Conservation (phyloP, 495 filamentous ascomycete species). For the Penicillium cosmopolitanum region DNA sequence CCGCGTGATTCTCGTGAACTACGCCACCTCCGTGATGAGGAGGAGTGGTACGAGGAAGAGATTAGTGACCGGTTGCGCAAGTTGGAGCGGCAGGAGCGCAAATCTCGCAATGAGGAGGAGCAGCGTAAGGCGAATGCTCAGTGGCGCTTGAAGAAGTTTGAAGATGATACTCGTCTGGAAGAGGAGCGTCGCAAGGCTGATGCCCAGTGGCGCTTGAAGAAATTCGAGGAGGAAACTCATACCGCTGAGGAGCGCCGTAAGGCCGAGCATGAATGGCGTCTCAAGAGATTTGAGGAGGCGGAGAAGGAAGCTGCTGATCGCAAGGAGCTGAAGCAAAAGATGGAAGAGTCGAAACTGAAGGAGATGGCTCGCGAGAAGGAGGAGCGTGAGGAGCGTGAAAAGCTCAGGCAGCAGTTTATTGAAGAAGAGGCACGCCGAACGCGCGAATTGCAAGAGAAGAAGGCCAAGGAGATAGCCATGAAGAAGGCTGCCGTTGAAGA, state of each 20-base stretch:
- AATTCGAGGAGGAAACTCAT: constrained; percentile 22
- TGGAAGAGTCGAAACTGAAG: constrained; percentile 28
- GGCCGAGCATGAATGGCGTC: constrained; percentile 32
- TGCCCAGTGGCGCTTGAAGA: constrained; percentile 31
- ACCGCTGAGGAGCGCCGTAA: constrained; percentile 34
- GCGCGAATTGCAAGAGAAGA: constrained; percentile 43
- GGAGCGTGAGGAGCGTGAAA: constrained; percentile 48
- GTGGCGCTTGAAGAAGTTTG: constrained; percentile 32
- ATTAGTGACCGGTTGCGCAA: constrained; percentile 38
- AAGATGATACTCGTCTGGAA: constrained; percentile 18
- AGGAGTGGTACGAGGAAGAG: constrained; percentile 43
- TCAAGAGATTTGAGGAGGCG: constrained; percentile 37
- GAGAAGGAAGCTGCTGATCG: constrained; percentile 36
- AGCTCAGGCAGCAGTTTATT: constrained; percentile 39
- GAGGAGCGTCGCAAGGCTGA: constrained; percentile 39
- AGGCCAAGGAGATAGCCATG: constrained; percentile 52
- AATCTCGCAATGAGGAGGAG: constrained; percentile 35
- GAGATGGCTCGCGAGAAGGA: constrained; percentile 44
- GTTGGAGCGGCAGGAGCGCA: constrained; percentile 39
- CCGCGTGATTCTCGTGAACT: constrained; percentile 23
- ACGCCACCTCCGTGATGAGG: constrained; percentile 36
- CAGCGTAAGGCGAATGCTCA: constrained; percentile 34
- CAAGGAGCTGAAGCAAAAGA: constrained; percentile 28
- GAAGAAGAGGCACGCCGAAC: constrained; percentile 40
- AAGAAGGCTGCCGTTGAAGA: constrained; percentile 58